These are phyloP conservation scores for Sphagnum tenellum DNA, from an alignment of 225 moss, liverwort and hornwort genomes.

Conservation along the genomic window DNA sequence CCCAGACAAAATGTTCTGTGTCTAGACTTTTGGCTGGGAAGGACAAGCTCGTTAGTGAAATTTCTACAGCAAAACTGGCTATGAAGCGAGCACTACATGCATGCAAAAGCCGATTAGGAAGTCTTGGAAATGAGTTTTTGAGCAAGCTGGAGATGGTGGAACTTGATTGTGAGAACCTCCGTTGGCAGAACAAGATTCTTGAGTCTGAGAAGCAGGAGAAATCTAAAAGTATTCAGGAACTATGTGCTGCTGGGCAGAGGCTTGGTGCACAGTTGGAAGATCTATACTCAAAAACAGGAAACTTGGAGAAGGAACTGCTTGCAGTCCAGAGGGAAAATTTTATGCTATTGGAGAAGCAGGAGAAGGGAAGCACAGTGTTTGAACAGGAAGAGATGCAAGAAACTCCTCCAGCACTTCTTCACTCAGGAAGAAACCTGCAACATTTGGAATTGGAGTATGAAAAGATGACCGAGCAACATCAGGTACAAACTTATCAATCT, in stretches of 20 bases:
- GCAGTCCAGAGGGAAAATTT: slow-evolving; percentile 31
- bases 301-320: slow-evolving; percentile 15
- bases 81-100: slow-evolving; percentile 3
- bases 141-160: slow-evolving; percentile 2
- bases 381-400: slow-evolving; percentile 34
- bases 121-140: neutral
- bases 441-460: slow-evolving; percentile 26
- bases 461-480: slow-evolving; percentile 13
- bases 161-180: slow-evolving; percentile 14
- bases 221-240: slow-evolving; percentile 7
- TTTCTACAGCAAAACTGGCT: slow-evolving; percentile 1
- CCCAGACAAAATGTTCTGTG: neutral
- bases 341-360: slow-evolving; percentile 25
- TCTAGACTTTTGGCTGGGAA: neutral
- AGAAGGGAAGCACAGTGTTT: slow-evolving; percentile 18
- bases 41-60: slow-evolving; percentile 5
- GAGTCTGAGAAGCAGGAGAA: slow-evolving; percentile 14
- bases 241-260: slow-evolving; percentile 6
- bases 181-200: slow-evolving; percentile 7
- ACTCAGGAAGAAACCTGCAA: slow-evolving; percentile 37
- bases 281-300: slow-evolving; percentile 16
- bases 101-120: neutral
- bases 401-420: slow-evolving; percentile 14
- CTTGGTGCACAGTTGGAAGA: slow-evolving; percentile 12
- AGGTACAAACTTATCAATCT: slow-evolving; percentile 5